phyloP scores from a whole-genome alignment of 257 asterid species.

The Penstemon eatonii region DNA sequence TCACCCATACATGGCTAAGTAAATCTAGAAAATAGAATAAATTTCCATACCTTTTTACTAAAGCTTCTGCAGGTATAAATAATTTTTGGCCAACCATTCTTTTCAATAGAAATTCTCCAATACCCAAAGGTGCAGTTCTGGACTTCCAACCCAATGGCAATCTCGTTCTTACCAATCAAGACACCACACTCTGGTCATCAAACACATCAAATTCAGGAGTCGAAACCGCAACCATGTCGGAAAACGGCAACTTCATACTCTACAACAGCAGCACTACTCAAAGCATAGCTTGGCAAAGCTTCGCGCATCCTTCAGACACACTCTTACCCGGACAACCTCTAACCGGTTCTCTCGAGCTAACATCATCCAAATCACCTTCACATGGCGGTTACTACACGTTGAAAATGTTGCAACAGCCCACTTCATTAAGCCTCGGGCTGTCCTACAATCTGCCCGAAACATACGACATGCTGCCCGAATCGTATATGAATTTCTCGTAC shows the following conservation, averaged over 20 bases:
- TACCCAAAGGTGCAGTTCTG: slow-evolving; percentile 64
- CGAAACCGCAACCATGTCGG: slow-evolving; percentile 59
- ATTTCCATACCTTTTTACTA: slow-evolving; percentile 38
- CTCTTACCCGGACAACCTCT: slow-evolving; percentile 81
- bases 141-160: slow-evolving; percentile 65
- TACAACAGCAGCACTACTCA: slow-evolving; percentile 32
- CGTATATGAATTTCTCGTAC: slow-evolving; percentile 56
- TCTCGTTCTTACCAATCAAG: slow-evolving; percentile 55
- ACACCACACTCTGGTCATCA: slow-evolving; percentile 64
- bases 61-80: slow-evolving; percentile 51
- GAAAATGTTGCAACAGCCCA: slow-evolving; percentile 80
- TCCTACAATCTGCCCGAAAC: slow-evolving; percentile 62
- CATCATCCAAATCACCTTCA: slow-evolving; percentile 49
- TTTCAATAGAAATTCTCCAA: slow-evolving; percentile 84
- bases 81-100: slow-evolving; percentile 48
- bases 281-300: slow-evolving; percentile 68
- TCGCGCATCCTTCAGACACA: slow-evolving; percentile 80
- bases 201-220: slow-evolving; percentile 57
- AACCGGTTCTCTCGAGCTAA: slow-evolving; percentile 55
- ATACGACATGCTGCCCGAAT: slow-evolving; percentile 33
- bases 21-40: not conserved
- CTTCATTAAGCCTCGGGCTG: slow-evolving; percentile 67
- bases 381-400: slow-evolving; percentile 70
- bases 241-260: slow-evolving; percentile 75
- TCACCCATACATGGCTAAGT: too few species aligned